Percentiles rank a stretch among this genome's conserved stretches.
Evolutionary conservation across 495 filamentous ascomycete genomes (phyloP).

Genomic region (Oidiodendron maius): DNA sequence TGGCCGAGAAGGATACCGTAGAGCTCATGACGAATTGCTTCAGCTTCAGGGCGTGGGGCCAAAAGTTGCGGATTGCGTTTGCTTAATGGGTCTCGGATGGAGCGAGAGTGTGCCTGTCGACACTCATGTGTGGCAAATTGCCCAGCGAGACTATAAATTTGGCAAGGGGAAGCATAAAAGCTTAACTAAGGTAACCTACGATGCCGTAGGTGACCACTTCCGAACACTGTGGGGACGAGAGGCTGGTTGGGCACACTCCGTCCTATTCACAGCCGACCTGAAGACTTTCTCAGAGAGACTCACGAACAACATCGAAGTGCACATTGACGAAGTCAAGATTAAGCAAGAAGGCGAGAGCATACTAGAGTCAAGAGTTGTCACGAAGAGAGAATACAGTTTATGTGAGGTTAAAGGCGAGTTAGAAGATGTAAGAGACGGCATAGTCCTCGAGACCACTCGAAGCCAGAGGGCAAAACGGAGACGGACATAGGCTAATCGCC

Average conservation of each 20-base stretch:
- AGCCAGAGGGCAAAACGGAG: slow-evolving; percentile 16
- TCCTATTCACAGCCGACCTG: slow-evolving; percentile 92
- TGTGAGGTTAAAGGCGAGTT: slow-evolving; percentile 13
- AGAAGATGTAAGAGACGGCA: slow-evolving; percentile 20
- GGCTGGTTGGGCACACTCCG: slow-evolving; percentile 95
- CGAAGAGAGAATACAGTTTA: slow-evolving; percentile 15
- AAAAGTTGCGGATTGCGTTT: slow-evolving; percentile 96
- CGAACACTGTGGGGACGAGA: slow-evolving; percentile 86
- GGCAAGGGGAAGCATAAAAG: slow-evolving; percentile 80
- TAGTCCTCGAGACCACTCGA: slow-evolving; percentile 13
- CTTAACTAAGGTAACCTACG: slow-evolving; percentile 81
- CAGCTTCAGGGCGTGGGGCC: slow-evolving; percentile 82
- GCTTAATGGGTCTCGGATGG: slow-evolving; percentile 97
- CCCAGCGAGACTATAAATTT: slow-evolving; percentile 90
- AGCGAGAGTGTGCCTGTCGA: slow-evolving; percentile 91
- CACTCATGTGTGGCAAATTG: slow-evolving; percentile 99
- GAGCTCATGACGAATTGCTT: slow-evolving; percentile 77
- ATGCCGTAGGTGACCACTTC: slow-evolving; percentile 86
- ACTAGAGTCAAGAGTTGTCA: slow-evolving; percentile 12
- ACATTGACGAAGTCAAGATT: slow-evolving; percentile 33
- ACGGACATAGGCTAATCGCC: too few species aligned
- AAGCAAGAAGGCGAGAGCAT: slow-evolving; percentile 21
- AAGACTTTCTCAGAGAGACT: slow-evolving; percentile 71
- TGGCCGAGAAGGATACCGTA: slow-evolving; percentile 54
- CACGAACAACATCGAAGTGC: slow-evolving; percentile 43